Conservation (phyloP, 208 protist species). For the Histomonas meleagridis region DNA sequence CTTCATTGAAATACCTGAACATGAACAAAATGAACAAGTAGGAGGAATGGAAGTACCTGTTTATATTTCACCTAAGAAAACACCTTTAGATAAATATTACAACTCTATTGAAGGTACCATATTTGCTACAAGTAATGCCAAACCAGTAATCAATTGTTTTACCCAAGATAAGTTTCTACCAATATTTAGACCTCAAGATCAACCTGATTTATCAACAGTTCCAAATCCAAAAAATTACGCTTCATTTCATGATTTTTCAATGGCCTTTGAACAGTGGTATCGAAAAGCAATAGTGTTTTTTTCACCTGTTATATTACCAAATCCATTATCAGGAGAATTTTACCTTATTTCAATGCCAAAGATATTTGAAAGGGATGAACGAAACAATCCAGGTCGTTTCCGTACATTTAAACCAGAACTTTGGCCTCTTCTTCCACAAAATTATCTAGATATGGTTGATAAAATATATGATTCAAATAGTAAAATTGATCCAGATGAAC, state of each 20-base stretch:
- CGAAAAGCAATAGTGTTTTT: not conserved
- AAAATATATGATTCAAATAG: too few relatives aligned
- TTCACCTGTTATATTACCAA: not conserved
- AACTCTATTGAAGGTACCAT: too few relatives aligned
- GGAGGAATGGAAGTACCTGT: too few relatives aligned
- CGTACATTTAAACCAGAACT: not conserved
- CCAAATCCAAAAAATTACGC: not conserved
- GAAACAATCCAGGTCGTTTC: not conserved
- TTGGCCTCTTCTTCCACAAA: not conserved
- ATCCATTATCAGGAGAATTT: not conserved
- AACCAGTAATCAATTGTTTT: too few relatives aligned
- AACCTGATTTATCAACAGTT: not conserved
- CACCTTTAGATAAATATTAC: too few relatives aligned
- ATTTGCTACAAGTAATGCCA: too few relatives aligned
- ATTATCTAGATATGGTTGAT: not conserved
- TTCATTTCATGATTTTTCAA: not conserved
- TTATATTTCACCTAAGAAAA: too few relatives aligned
- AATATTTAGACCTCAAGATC: too few relatives aligned
- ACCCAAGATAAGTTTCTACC: too few relatives aligned
- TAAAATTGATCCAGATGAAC: not conserved
- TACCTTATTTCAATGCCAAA: not conserved
- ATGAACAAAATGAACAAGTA: too few relatives aligned
- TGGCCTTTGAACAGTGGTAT: not conserved
- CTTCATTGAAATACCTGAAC: too few relatives aligned
- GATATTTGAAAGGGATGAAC: not conserved